Conservation (phyloP, 768 basidiomycete genomes). For the Pulveroboletus frians region DNA sequence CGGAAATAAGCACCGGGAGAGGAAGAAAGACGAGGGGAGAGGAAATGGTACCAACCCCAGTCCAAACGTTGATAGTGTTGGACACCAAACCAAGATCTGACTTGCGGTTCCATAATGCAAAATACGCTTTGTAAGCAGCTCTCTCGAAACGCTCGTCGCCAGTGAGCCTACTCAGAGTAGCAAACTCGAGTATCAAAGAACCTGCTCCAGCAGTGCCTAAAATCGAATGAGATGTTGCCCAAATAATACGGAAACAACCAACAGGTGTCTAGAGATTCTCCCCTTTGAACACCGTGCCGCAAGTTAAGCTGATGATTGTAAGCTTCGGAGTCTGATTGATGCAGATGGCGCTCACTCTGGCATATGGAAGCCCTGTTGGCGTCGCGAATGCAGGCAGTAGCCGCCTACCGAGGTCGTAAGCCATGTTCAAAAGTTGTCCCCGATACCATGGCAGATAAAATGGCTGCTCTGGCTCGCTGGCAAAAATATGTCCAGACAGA, state of each 20-base stretch:
- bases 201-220: constrained; percentile 89
- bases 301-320: constrained; percentile 63
- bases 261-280: constrained; percentile 86
- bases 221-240: constrained; percentile 5
- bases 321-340: not conserved
- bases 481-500: constrained; percentile 78
- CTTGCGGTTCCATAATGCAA: constrained; percentile 89
- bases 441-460: constrained; percentile 83
- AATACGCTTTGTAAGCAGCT: constrained; percentile 85
- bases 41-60: constrained; percentile 52
- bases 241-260: constrained; percentile 28
- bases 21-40: not conserved
- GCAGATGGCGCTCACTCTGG: constrained; percentile 51
- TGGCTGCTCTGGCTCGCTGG: constrained; percentile 57
- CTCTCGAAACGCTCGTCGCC: constrained; percentile 88
- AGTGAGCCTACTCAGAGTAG: constrained; percentile 85
- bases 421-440: constrained; percentile 73
- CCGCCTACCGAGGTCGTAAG: constrained; percentile 81
- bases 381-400: constrained; percentile 89
- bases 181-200: constrained; percentile 90
- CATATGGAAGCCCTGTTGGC: constrained; percentile 87
- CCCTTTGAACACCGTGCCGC: constrained; percentile 66
- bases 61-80: constrained; percentile 81
- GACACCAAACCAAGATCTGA: constrained; percentile 82
- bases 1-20: constrained; percentile 6